phyloP scores from a whole-genome alignment of 129 eudicot genomes.

The Silybum marianum region DNA sequence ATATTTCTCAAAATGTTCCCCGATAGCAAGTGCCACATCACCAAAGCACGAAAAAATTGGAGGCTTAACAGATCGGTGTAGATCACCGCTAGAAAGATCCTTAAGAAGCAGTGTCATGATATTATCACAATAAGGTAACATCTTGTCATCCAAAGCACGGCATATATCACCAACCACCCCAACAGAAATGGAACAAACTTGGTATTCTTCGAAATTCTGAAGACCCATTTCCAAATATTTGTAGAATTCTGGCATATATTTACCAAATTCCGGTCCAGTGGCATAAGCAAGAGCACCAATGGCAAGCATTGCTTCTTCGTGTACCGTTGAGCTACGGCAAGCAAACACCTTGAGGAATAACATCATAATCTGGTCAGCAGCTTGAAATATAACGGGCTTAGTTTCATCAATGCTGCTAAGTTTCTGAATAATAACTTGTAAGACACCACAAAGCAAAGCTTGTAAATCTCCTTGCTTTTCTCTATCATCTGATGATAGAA shows the following conservation, averaged over 20 bases:
- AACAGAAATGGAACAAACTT: slow-evolving; percentile 83
- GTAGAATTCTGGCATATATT: slow-evolving; percentile 80
- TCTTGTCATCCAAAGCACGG: slow-evolving; percentile 86
- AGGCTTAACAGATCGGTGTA: slow-evolving; percentile 87
- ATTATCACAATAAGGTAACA: slow-evolving; percentile 78
- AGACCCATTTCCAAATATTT: slow-evolving; percentile 87
- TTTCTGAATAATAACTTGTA: slow-evolving; percentile 85
- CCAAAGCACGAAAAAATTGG: slow-evolving; percentile 96
- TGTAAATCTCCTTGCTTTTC: slow-evolving; percentile 88
- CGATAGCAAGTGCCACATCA: slow-evolving; percentile 93
- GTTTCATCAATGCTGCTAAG: slow-evolving; percentile 64
- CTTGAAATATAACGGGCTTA: slow-evolving; percentile 50
- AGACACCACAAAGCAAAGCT: slow-evolving; percentile 80
- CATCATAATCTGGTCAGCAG: slow-evolving; percentile 76
- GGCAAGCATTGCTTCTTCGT: slow-evolving; percentile 98
- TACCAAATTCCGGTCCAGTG: slow-evolving; percentile 76
- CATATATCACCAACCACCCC: slow-evolving; percentile 95
- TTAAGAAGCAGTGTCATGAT: slow-evolving; percentile 81
- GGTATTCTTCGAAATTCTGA: slow-evolving; percentile 87
- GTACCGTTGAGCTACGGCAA: slow-evolving; percentile 84
- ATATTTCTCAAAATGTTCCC: slow-evolving; percentile 82
- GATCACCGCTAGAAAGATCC: slow-evolving; percentile 76
- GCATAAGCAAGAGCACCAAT: slow-evolving; percentile 97
- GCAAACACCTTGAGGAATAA: slow-evolving; percentile 74
- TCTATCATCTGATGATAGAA: slow-evolving; percentile 70